Base-by-base conservation (phyloP, 192 early-diverging fungal genomes). In the Coemansia sp. region DNA sequence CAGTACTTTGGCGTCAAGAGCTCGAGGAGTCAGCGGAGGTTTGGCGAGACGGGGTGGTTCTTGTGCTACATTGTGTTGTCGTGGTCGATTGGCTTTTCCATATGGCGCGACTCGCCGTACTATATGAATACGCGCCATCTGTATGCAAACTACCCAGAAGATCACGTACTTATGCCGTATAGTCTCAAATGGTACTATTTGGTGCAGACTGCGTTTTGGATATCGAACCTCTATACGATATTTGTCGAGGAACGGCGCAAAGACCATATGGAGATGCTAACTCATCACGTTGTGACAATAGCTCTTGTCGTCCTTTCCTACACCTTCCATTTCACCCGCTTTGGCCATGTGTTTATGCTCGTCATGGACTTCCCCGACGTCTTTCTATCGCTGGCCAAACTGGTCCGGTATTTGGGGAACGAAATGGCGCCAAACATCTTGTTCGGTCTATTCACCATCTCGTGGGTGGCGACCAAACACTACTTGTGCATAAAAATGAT, bases 381-480 rank as follows among this genome's bases (percentile, higher is more conserved):
- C 24, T 80, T 82, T 16, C 66, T 87, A 35, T 70, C 78, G 3
- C 23, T 68, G 8, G 90, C 92, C 69, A 94, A 94, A 77, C 84
- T 91, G 57, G 71, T 92, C 60, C 92, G 89, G 68, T 94, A 94
- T 65, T 57, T 87, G 27, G 79, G 79, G 27, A 81, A 82, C 57
- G 72, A 77, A 23, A 77, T 78, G 3, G 54, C 88, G 11, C 92
- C 88, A 64, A 86, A 92, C 70, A 56, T 86, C 11, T 62, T 85
- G 16, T 94, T 94, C 80, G 90, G 84, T 29, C 38, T 89, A 16
- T 94, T 94, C 64, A 85, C 86, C 18, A 19, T 91, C 5, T 83
- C 86, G 3, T 94, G 92, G 92, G 63, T 89, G n/a, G 62, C 85
- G 19, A 93, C 91, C 0, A 87, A 90, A 26, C 92, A 94, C 58